Percentiles rank a stretch among this genome's conserved stretches.
Evolutionary conservation across 2,329 filamentous ascomycete genomes (phyloP).

Genomic region (Alternaria sp.): DNA sequence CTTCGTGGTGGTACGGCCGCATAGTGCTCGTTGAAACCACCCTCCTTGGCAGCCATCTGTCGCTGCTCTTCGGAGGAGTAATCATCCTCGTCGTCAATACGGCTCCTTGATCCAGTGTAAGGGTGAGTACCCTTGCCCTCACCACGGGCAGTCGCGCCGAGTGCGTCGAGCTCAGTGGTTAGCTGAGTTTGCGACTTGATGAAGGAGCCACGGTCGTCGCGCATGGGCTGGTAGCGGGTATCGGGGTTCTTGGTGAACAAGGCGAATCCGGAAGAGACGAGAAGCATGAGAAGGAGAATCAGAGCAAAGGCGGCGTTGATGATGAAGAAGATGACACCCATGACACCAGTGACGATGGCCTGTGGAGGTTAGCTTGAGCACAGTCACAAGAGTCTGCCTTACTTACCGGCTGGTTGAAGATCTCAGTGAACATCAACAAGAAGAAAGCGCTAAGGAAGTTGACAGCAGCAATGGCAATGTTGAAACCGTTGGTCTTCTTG

Average conservation of each 20-base stretch:
- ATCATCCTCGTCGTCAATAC: slow-evolving; percentile 77
- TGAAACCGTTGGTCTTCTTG: slow-evolving; percentile 97
- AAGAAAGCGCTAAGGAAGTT: slow-evolving; percentile 94
- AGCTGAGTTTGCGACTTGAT: slow-evolving; percentile 95
- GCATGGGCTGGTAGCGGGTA: slow-evolving; percentile 94
- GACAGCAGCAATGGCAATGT: slow-evolving; percentile 87
- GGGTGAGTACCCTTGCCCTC: slow-evolving; percentile 64
- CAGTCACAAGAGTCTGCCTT: not conserved
- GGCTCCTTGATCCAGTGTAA: slow-evolving; percentile 57
- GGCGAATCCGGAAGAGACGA: slow-evolving; percentile 79
- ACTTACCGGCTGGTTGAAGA: slow-evolving; percentile 82
- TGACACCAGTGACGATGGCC: slow-evolving; percentile 82
- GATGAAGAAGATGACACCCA: slow-evolving; percentile 90
- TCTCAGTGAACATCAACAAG: slow-evolving; percentile 84
- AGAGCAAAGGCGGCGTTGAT: slow-evolving; percentile 85
- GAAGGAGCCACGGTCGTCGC: slow-evolving; percentile 93
- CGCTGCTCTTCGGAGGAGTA: slow-evolving; percentile 62
- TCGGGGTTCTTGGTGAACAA: slow-evolving; percentile 94
- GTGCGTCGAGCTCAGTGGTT: slow-evolving; percentile 87
- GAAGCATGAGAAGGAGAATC: slow-evolving; percentile 82
- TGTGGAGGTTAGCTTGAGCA: slow-evolving; percentile 40
- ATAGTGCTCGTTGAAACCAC: slow-evolving; percentile 53
- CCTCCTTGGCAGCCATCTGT: slow-evolving; percentile 46
- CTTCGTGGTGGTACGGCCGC: slow-evolving; percentile 57
- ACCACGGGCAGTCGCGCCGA: slow-evolving; percentile 87